Conservation (phyloP, 1,139 yeast species). For the Blastobotrys elegans region DNA sequence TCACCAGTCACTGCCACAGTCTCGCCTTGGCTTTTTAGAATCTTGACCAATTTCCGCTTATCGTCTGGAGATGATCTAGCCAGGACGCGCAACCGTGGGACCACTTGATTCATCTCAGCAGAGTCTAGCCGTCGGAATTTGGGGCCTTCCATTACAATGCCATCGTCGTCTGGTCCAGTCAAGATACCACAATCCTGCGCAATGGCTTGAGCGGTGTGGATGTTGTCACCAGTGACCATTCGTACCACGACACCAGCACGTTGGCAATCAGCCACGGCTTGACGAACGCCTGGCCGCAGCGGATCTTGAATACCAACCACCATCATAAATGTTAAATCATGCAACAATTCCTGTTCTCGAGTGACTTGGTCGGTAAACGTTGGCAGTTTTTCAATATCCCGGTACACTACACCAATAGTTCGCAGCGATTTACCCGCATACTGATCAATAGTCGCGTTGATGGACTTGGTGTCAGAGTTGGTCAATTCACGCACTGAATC, state of each 20-base stretch:
- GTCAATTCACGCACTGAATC: slow-evolving; percentile 35
- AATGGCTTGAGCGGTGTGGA: slow-evolving; percentile 85
- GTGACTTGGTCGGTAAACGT: slow-evolving; percentile 23
- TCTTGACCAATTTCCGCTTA: slow-evolving; percentile 77
- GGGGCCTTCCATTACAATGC: slow-evolving; percentile 90
- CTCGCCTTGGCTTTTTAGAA: slow-evolving; percentile 75
- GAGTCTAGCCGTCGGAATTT: slow-evolving; percentile 62
- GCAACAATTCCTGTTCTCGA: slow-evolving; percentile 22
- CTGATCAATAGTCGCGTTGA: slow-evolving; percentile 47
- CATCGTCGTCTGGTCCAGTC: slow-evolving; percentile 47
- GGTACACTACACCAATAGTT: slow-evolving; percentile 79
- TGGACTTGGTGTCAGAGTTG: slow-evolving; percentile 31
- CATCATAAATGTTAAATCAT: slow-evolving; percentile 41
- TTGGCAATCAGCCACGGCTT: slow-evolving; percentile 80
- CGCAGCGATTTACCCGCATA: slow-evolving; percentile 77
- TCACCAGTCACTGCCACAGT: slow-evolving; percentile 99
- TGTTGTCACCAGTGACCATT: slow-evolving; percentile 97
- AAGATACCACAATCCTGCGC: slow-evolving; percentile 82
- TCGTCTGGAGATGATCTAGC: slow-evolving; percentile 97
- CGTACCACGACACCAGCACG: slow-evolving; percentile 90
- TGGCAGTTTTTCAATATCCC: slow-evolving; percentile 44
- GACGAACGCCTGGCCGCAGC: slow-evolving; percentile 80
- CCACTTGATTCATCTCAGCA: slow-evolving; percentile 53
- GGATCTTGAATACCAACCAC: slow-evolving; percentile 95
- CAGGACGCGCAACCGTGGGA: slow-evolving; percentile 72